Evolutionary conservation across 768 basidiomycete species (phyloP).

Genomic region (Russula earlei): DNA sequence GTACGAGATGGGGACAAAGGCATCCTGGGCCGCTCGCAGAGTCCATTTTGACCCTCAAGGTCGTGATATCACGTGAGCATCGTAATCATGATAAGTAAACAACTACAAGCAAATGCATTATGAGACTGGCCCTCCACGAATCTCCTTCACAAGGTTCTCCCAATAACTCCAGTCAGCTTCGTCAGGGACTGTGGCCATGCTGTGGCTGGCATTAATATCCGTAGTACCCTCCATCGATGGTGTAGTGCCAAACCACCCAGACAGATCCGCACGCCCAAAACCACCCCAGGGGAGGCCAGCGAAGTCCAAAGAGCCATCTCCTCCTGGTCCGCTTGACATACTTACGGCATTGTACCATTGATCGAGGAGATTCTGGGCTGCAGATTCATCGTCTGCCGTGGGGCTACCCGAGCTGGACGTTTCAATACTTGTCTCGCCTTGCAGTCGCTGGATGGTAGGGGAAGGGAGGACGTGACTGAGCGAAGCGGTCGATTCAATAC

Average conservation of each 20-base stretch:
- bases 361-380: slow-evolving; percentile 71
- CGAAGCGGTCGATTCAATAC: slow-evolving; percentile 27
- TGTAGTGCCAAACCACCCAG: slow-evolving; percentile 20
- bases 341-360: slow-evolving; percentile 81
- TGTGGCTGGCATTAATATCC: background rate
- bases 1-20: slow-evolving; percentile 1
- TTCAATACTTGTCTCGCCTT: slow-evolving; percentile 44
- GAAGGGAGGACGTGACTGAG: slow-evolving; percentile 31
- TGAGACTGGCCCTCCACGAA: slow-evolving; percentile 15
- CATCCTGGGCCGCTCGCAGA: background rate
- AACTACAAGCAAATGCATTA: background rate
- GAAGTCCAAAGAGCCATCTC: slow-evolving; percentile 30
- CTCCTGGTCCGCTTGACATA: slow-evolving; percentile 28
- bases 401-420: slow-evolving; percentile 65
- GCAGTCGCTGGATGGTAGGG: slow-evolving; percentile 55
- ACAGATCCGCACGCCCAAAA: slow-evolving; percentile 18
- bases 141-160: slow-evolving; percentile 21
- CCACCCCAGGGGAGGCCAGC: slow-evolving; percentile 21
- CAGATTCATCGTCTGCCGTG: slow-evolving; percentile 54
- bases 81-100: background rate
- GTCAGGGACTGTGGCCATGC: slow-evolving; percentile 6
- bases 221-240: background rate
- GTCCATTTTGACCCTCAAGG: slow-evolving; percentile 13
- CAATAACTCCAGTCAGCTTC: slow-evolving; percentile 19
- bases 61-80: slow-evolving; percentile 8